phyloP scores from a whole-genome alignment of 257 asterid genomes.

The Lycium ferocissimum region DNA sequence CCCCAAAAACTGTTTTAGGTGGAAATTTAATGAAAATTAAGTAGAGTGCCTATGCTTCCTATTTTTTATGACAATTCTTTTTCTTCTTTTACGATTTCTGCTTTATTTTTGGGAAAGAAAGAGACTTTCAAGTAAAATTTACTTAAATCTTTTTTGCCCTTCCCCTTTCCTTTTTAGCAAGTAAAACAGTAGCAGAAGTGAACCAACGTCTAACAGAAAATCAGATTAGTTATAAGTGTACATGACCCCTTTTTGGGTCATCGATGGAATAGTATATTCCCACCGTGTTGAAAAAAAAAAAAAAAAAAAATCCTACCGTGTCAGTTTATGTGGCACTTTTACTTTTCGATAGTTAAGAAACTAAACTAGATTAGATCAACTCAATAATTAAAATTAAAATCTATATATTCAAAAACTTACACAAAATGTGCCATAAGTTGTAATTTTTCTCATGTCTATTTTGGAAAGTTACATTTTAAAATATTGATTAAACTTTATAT shows the following conservation, averaged over 20 bases:
- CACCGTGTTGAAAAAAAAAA: no score
- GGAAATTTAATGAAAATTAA: not conserved
- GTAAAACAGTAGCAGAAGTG: not conserved
- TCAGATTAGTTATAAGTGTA: not conserved
- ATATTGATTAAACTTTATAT: no score
- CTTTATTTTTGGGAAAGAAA: not conserved
- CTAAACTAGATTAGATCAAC: no score
- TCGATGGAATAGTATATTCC: not conserved
- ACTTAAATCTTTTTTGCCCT: not conserved
- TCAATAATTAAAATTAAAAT: no score
- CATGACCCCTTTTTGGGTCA: not conserved
- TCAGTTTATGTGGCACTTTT: no score
- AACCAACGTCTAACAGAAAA: not conserved
- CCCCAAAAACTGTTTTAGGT: not conserved
- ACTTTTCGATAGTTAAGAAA: no score
- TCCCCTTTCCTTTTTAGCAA: not conserved
- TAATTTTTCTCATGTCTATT: no score
- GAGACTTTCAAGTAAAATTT: not conserved
- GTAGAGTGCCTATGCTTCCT: not conserved
- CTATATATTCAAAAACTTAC: no score
- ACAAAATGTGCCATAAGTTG: no score
- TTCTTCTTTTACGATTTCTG: not conserved
- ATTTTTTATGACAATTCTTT: not conserved
- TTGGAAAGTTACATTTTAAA: no score
- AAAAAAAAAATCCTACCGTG: no score